These are phyloP conservation scores for Coniella lustricola DNA, from an alignment of 2,329 filamentous ascomycete species.

Conservation along the genomic window DNA sequence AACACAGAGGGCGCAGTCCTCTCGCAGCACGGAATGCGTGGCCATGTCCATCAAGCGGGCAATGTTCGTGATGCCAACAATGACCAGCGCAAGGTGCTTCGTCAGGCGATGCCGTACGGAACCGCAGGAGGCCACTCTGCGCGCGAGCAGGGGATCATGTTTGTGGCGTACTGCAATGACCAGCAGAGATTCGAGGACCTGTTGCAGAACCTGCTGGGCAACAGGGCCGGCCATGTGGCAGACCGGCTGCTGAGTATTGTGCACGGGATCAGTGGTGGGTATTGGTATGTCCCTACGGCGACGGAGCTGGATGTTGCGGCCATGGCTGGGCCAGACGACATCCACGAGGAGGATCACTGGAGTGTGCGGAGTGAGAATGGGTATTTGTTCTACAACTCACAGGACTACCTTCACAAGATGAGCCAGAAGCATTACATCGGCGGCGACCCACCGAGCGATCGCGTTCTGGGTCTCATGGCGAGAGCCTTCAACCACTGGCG, in stretches of 20 bases:
- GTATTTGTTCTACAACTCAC: constrained; percentile 9
- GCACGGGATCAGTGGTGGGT: constrained; percentile 1
- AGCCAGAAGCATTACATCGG: constrained; percentile 1
- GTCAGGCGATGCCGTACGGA: constrained; percentile 8
- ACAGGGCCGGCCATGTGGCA: neutral
- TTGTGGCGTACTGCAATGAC: constrained; percentile 9
- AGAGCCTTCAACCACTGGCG: constrained; percentile 10
- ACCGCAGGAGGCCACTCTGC: neutral
- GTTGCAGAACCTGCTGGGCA: constrained; percentile 1
- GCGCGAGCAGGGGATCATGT: constrained; percentile 6
- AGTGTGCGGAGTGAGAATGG: neutral
- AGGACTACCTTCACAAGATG: constrained; percentile 8
- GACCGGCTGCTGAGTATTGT: neutral
- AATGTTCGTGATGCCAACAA: constrained; percentile 5
- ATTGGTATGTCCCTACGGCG: constrained; percentile 10
- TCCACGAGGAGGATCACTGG: constrained; percentile 7
- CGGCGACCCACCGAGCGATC: constrained; percentile 1
- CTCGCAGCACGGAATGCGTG: constrained; percentile 5
- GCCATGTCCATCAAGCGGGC: constrained; percentile 6
- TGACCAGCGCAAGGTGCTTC: constrained; percentile 10
- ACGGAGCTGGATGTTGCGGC: constrained; percentile 1
- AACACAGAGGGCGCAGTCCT: constrained; percentile 7
- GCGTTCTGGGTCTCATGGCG: constrained; percentile 7
- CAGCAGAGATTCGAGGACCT: constrained; percentile 6
- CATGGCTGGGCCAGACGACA: neutral